A percentile compares a stretch with the other conserved stretches of the same genome.
Conservation (phyloP, 768 basidiomycete species). For the Neoboletus magnificus region DNA sequence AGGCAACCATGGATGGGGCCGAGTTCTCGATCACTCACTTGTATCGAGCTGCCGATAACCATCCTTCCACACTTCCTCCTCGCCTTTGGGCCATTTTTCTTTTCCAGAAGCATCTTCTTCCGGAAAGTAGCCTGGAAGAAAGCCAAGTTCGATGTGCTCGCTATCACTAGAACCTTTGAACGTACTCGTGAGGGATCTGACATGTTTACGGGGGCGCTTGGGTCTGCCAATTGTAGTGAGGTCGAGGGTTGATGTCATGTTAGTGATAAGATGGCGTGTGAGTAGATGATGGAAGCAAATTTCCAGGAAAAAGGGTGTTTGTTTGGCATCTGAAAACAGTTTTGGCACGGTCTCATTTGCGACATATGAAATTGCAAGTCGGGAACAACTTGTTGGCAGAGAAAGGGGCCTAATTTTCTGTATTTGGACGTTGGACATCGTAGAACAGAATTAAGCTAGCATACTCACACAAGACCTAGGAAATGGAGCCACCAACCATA, state of each 20-base stretch:
- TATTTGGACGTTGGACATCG: not conserved
- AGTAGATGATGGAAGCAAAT: not conserved
- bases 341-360: no score
- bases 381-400: not conserved
- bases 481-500: no score
- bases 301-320: not conserved
- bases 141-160: not conserved
- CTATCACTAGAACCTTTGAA: not conserved
- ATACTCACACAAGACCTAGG: no score
- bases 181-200: conserved; percentile 63
- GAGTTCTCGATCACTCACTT: conserved; percentile 38
- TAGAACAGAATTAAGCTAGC: no score
- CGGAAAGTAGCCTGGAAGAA: conserved; percentile 65
- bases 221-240: conserved; percentile 59
- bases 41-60: conserved; percentile 55
- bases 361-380: not conserved
- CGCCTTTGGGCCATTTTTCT: conserved; percentile 83
- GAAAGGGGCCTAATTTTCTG: not conserved
- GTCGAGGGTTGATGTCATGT: conserved; percentile 67
- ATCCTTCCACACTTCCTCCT: conserved; percentile 71
- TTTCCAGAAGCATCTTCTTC: conserved; percentile 74
- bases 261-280: not conserved
- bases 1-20: not conserved
- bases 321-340: not conserved
- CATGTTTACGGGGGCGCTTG: conserved; percentile 56